Base-by-base conservation (phyloP, 345 rosid genomes). In the Salix koriyanagi region DNA sequence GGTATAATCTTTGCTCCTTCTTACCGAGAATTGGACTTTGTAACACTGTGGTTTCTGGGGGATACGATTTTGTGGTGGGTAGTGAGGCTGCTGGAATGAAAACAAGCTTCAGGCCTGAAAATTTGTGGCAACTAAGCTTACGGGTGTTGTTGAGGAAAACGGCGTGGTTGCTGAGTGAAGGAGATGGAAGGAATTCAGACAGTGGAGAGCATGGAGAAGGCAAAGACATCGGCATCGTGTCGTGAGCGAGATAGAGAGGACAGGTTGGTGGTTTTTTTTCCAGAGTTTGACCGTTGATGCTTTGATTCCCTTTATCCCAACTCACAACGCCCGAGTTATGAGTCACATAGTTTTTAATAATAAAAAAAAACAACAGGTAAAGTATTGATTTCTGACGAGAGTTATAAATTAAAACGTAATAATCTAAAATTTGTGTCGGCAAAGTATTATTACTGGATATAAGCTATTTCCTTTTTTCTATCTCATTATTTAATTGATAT, bases 151-250 rank as follows among this genome's bases (percentile, higher is more conserved):
- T 70, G 66, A 42, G 7, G 41, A 42, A 15, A 44, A 39, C 21
- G 16, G 67, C 41, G 25, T 28, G 54, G 25, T 21, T 65, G 41
- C 50, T 37, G 6, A 30, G 67, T 1, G 69, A 42, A 72, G 76
- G 65, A 69, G 79, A 74, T 8, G 26, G 79, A 64, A 76, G 73
- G 42, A 54, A 23, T 26, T 75, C 75, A 21, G 79, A 61, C n/a
- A 42, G 32, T 18, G 69, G 56, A 65, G 67, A 23, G 74, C 56
- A 28, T 34, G 75, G 34, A 42, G 78, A 78, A 72, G 74, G 50
- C 85, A 81, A 78, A 72, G 74, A 39, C 85, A 81, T 81, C 71
- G 2, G 18, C 39, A 10, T 18, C 15, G 41, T 64, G 54, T 42
- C 56, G 60, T 23, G 65, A 39, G 32, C 26, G 12, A 36, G 7